Base-by-base conservation (phyloP, 371 early-diverging fungal species). In the Actinomortierella wolfii region DNA sequence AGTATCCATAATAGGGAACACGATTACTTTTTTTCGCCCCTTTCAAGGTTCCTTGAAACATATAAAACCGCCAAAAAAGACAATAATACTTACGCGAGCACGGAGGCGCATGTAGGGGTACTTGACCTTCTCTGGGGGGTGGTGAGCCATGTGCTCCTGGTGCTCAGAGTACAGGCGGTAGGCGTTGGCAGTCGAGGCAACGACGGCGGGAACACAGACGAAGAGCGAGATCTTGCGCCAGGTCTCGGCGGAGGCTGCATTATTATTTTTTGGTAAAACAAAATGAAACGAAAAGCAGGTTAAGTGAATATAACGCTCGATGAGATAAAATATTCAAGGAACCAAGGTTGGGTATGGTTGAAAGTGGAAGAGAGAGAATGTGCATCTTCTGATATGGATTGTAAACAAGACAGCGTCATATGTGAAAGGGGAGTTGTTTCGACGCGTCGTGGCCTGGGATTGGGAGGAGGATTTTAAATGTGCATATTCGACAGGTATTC, bases 201-300 rank as follows among this genome's bases (percentile, higher is more conserved):
- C 11, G 52, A 79, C n/a, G 42, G 65, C 70, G 26, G 70, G 67
- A 45, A 66, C 58, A 57, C 64, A 62, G 54, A 69, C 76, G 52
- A 66, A 77, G 54, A 74, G 53, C 40, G 79, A 74, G 15, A 79
- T 57, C 59, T 77, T 77, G 63, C 67, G 77, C 77, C 79, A 79
- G 56, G 69, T 65, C 58, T 68, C 59, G 17, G 70, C 59, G 53
- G 70, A 67, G 46, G 61, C 79, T 79, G 61, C 17, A 47, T n/a
- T n/a, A n/a, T n/a, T n/a, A n/a, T n/a, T n/a, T n/a, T n/a, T n/a
- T n/a, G n/a, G n/a, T n/a, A n/a, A n/a, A n/a, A n/a, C n/a, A n/a
- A n/a, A n/a, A n/a, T n/a, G n/a, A n/a, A n/a, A n/a, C n/a, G n/a
- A n/a, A n/a, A n/a, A n/a, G n/a, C n/a, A n/a, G n/a, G n/a, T n/a